Conservation (phyloP, 768 basidiomycete genomes). For the Tephrocybe sp. region DNA sequence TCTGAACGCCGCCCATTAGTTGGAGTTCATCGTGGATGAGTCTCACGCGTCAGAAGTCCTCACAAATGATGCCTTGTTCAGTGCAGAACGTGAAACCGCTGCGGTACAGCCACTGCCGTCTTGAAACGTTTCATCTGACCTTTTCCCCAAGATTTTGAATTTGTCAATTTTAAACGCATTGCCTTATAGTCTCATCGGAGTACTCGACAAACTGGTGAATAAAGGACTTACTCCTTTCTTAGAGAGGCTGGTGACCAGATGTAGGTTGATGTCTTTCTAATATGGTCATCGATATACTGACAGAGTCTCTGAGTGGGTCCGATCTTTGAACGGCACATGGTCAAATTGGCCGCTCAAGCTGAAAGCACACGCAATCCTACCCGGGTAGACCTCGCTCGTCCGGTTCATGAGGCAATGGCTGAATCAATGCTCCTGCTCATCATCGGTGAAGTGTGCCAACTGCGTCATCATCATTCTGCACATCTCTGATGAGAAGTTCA, state of each 20-base stretch:
- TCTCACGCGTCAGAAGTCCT: constrained; percentile 7
- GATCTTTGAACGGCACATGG: constrained; percentile 6
- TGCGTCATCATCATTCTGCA: neutral
- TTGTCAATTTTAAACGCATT: constrained; percentile 2
- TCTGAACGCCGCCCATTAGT: neutral
- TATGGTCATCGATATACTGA: neutral
- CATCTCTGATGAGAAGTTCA: neutral
- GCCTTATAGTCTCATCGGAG: constrained; percentile 2
- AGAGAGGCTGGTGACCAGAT: neutral
- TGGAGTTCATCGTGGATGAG: constrained; percentile 9
- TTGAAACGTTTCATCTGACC: neutral
- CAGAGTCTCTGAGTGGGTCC: neutral
- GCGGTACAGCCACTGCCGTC: neutral
- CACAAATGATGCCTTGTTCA: constrained; percentile 6
- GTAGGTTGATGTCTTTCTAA: neutral
- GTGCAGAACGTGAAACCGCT: constrained; percentile 10
- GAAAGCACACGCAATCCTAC: neutral
- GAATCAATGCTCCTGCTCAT: constrained; percentile 11
- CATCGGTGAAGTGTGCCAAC: constrained; percentile 5
- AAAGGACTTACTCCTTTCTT: constrained; percentile 5
- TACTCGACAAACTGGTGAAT: constrained; percentile 9
- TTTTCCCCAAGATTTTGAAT: constrained; percentile 2
- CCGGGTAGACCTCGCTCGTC: constrained; percentile 1
- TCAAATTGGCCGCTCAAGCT: constrained; percentile 1
- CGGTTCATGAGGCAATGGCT: constrained; percentile 7